Evolutionary conservation across 2,329 filamentous ascomycete genomes (phyloP).

Genomic region (Alternaria viburni): DNA sequence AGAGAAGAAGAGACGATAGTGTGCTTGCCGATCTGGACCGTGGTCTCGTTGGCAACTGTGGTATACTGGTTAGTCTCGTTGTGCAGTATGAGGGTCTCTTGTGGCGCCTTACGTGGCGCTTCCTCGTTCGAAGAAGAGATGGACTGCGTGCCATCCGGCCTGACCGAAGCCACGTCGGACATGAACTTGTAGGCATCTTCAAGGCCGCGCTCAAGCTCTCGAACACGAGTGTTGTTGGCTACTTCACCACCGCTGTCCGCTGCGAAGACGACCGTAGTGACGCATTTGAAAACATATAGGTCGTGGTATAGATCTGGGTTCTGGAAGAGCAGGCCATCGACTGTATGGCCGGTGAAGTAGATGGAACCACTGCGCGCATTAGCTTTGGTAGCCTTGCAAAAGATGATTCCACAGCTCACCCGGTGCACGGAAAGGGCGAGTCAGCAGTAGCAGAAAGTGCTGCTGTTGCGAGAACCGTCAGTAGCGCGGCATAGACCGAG

Average conservation of each 20-base stretch:
- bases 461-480: neutral
- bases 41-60: constrained; percentile 9
- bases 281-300: constrained; percentile 34
- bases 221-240: constrained; percentile 17
- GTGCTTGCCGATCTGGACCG: constrained; percentile 11
- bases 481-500: neutral
- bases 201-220: constrained; percentile 32
- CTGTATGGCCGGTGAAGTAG: constrained; percentile 37
- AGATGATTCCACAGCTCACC: neutral
- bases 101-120: neutral
- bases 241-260: constrained; percentile 28
- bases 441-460: neutral
- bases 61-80: neutral
- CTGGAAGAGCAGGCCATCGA: constrained; percentile 36
- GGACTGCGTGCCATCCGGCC: neutral
- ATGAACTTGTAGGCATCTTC: constrained; percentile 33
- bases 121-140: neutral
- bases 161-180: constrained; percentile 7
- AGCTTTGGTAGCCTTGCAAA: neutral
- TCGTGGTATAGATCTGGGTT: constrained; percentile 39
- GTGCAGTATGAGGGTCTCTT: neutral
- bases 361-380: constrained; percentile 30
- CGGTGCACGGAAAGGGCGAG: constrained; percentile 13
- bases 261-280: constrained; percentile 34
- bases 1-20: constrained; percentile 17